Conservation (phyloP, 108 stramenopile genomes). For the Pseudonitzschia delicatissima region DNA sequence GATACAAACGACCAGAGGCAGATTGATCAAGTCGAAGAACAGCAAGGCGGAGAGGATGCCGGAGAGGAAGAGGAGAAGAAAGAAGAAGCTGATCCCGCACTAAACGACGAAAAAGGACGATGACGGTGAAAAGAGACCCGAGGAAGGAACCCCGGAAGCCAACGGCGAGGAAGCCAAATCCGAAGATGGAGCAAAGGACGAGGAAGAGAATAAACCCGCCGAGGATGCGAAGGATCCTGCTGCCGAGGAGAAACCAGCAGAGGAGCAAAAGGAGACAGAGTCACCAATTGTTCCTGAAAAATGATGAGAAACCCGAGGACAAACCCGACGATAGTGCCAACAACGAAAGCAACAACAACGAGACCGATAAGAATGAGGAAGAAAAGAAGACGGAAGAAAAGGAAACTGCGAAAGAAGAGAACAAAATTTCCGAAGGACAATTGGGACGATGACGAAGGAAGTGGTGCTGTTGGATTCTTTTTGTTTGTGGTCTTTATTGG, state of each 20-base stretch:
- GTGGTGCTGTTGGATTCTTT: not conserved
- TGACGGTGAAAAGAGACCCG: not conserved
- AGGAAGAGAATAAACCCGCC: not conserved
- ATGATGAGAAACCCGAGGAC: not conserved
- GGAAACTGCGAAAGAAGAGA: not conserved
- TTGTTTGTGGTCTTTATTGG: not conserved
- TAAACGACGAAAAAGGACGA: not conserved
- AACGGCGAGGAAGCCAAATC: not conserved
- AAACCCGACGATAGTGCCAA: not conserved
- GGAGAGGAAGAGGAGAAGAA: no score
- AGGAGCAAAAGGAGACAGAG: not conserved
- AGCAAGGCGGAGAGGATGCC: no score
- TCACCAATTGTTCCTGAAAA: not conserved
- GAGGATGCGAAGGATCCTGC: not conserved
- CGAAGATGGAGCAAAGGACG: not conserved
- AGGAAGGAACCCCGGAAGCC: constrained; percentile 1
- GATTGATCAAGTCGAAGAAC: no score
- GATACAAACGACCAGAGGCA: no score
- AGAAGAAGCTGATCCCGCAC: not conserved
- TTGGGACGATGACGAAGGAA: constrained; percentile 8
- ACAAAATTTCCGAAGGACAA: not conserved
- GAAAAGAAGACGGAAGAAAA: not conserved
- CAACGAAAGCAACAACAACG: not conserved
- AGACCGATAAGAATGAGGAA: not conserved
- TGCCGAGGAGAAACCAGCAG: not conserved